phyloP scores from a whole-genome alignment of 352 stramenopile genomes.

The Globisporangium uncinulatum region DNA sequence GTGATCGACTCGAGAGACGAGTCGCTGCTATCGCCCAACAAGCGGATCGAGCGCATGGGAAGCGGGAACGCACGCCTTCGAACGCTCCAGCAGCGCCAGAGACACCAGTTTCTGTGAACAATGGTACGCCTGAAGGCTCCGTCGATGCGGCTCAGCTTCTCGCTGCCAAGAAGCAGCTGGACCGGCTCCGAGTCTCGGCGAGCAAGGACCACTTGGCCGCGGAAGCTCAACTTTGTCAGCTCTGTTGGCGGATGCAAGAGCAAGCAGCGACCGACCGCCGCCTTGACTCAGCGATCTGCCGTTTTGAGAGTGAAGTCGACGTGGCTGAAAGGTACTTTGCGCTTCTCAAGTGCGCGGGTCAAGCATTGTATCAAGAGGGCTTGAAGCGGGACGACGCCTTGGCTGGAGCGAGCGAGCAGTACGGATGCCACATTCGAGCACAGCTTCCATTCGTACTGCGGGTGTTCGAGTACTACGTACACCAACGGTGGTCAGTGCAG shows the following conservation, averaged over 20 bases:
- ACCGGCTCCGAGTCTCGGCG: constrained; percentile 10
- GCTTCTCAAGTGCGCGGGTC: constrained; percentile 18
- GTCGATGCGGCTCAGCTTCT: background rate
- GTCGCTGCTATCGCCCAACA: constrained; percentile 4
- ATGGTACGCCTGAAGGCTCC: background rate
- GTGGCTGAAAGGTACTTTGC: constrained; percentile 18
- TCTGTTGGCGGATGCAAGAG: constrained; percentile 28
- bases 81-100: background rate
- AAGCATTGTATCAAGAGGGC: constrained; percentile 12
- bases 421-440: constrained; percentile 2
- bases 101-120: no score
- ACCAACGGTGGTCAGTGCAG: constrained; percentile 22
- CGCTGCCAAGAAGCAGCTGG: constrained; percentile 1
- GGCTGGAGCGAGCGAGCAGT: background rate
- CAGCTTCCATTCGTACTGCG: constrained; percentile 9
- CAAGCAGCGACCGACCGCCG: constrained; percentile 20
- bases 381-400: background rate
- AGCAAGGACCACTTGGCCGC: constrained; percentile 14
- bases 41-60: background rate
- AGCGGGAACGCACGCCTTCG: background rate
- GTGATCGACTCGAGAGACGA: background rate
- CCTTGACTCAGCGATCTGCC: constrained; percentile 14
- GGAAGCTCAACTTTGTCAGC: constrained; percentile 23
- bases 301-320: constrained; percentile 6
- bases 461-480: constrained; percentile 26